Evolutionary conservation across 441 rosid genomes (phyloP).

Genomic region (Biscutella auriculata): DNA sequence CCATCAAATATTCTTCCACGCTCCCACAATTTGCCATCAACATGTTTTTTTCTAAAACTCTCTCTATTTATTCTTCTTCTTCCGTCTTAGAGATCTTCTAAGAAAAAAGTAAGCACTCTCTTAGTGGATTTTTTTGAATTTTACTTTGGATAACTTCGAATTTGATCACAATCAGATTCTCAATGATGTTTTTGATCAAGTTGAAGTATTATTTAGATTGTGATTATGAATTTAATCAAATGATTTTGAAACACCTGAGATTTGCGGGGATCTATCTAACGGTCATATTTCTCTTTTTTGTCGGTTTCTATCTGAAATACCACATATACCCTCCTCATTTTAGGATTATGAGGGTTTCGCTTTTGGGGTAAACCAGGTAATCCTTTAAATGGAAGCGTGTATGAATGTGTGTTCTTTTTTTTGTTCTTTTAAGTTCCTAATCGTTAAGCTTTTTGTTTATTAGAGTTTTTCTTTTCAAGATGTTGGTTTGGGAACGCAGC

Average conservation of each 20-base stretch:
- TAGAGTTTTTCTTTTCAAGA: too few species aligned
- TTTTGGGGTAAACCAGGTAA: neutral
- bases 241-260: conserved; percentile 34
- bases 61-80: neutral
- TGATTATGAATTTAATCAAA: neutral
- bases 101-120: conserved; percentile 8
- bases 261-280: conserved; percentile 33
- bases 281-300: conserved; percentile 46
- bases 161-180: too few species aligned
- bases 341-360: neutral
- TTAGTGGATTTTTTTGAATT: neutral
- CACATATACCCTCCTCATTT: neutral
- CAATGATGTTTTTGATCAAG: too few species aligned
- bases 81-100: neutral
- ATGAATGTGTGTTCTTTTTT: too few species aligned
- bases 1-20: conserved; percentile 20
- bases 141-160: neutral
- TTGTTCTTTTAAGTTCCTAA: too few species aligned
- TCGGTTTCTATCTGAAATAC: conserved; percentile 19
- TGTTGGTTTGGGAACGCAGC: too few species aligned
- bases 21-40: conserved; percentile 26
- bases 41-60: too few species aligned
- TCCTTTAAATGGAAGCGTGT: neutral
- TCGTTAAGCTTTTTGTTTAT: too few species aligned
- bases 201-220: neutral